Percentiles rank a stretch among this genome's conserved stretches.
phyloP scores from a whole-genome alignment of 768 basidiomycete genomes.

The Ephemerocybe angulata region DNA sequence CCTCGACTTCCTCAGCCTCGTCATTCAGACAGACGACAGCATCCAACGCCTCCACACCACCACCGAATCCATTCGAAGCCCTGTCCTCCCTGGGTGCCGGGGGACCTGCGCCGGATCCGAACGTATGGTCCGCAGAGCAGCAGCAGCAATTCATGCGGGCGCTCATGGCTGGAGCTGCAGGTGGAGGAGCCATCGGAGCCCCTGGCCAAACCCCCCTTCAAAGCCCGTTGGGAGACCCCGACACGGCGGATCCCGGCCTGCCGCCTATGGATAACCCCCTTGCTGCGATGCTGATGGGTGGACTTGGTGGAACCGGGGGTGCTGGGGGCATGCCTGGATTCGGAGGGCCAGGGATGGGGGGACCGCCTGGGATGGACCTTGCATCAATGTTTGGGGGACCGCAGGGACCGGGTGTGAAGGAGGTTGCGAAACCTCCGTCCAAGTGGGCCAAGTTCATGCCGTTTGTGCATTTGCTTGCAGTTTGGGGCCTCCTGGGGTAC shows the following conservation, averaged over 20 bases:
- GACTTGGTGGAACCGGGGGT: slow-evolving; percentile 12
- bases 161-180: slow-evolving; percentile 37
- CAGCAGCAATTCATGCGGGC: slow-evolving; percentile 68
- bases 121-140: slow-evolving; percentile 65
- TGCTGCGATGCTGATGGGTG: slow-evolving; percentile 39
- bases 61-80: slow-evolving; percentile 20
- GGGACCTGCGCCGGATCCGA: slow-evolving; percentile 41
- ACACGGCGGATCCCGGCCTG: slow-evolving; percentile 23
- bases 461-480: slow-evolving; percentile 57
- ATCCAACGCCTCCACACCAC: slow-evolving; percentile 21
- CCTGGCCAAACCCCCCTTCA: slow-evolving; percentile 16
- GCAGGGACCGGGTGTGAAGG: not conserved
- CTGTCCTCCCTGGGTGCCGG: slow-evolving; percentile 20
- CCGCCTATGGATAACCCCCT: slow-evolving; percentile 43
- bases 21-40: not conserved
- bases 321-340: slow-evolving; percentile 18
- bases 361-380: slow-evolving; percentile 5
- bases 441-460: slow-evolving; percentile 60
- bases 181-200: slow-evolving; percentile 19
- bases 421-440: slow-evolving; percentile 35
- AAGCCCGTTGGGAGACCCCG: slow-evolving; percentile 20
- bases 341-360: slow-evolving; percentile 13
- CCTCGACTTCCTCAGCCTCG: not conserved
- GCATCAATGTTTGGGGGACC: not conserved
- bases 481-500: slow-evolving; percentile 63